Base-by-base conservation (phyloP, 192 early-diverging fungal genomes). In the Oehlia diaphana region DNA sequence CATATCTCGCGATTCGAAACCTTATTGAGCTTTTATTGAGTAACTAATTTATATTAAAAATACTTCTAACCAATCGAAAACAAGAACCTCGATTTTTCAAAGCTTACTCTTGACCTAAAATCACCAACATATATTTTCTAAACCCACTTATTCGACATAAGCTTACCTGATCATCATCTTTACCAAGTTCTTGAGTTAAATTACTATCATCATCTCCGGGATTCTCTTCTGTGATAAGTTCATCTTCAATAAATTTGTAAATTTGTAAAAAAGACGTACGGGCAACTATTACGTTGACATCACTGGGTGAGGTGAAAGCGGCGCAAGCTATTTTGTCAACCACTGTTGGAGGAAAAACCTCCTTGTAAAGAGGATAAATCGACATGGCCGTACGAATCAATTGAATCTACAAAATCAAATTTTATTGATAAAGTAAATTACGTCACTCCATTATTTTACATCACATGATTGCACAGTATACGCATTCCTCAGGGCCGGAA, bases 211-310 rank as follows among this genome's bases (percentile, higher is more conserved):
- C 78, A 6, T 58, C 81, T 23, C 70, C 74, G 12, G 78, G 67
- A 9, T 80, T 81, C 37, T 83, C 78, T 39, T 85, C 78, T 53
- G 67, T 49, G 9, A 63, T 49, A 53, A 71, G 68, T 2, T 85
- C 82, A 14, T 87, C 84, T 74, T 94, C 91, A 10, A 86, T 72
- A 72, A 94, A 91, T 49, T 80, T 84, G 83, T 91, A 95, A 73
- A 95, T 85, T 81, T 93, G 89, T 35, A 95, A 84, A 28, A 93
- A 78, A n/a, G 86, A 86, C 21, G 85, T 84, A 53, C 88, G 89
- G 39, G 91, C 88, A 12, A 95, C 90, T 66, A 92, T 85, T 16
- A 95, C 66, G 84, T 95, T 95, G 9, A 82, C 79, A 8, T 85
- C 84, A 33, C 86, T 81, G 1, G 92, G 87, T 4, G 84, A 77